Evolutionary conservation across 228 moss, liverwort and hornwort genomes (phyloP).

Genomic region (Sphagnum magellanicum): DNA sequence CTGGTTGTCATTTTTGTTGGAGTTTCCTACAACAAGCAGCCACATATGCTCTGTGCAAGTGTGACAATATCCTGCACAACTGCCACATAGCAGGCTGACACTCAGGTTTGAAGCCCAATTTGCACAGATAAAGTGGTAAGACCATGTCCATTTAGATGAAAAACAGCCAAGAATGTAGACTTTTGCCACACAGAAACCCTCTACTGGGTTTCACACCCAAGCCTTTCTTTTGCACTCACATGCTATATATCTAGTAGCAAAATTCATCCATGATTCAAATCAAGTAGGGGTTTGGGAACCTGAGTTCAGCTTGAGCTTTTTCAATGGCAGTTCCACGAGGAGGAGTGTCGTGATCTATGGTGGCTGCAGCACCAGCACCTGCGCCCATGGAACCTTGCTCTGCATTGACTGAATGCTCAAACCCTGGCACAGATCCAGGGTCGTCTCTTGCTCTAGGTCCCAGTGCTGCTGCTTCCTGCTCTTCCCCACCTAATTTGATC

Average conservation of each 20-base stretch:
- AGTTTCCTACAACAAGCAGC: conserved; percentile 4
- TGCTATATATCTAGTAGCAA: too few relatives aligned
- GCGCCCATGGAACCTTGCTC: conserved; percentile 95
- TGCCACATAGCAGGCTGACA: background rate
- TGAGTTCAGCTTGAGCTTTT: conserved; percentile 78
- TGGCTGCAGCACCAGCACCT: conserved; percentile 94
- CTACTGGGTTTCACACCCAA: background rate
- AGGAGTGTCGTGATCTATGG: conserved; percentile 69
- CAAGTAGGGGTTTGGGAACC: conserved; percentile 41
- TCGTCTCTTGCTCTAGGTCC: conserved; percentile 51
- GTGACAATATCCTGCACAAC: too few relatives aligned
- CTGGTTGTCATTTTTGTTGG: too few relatives aligned
- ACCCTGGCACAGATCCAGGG: conserved; percentile 68
- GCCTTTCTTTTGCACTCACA: too few relatives aligned
- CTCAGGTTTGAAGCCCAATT: background rate
- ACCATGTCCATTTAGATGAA: background rate
- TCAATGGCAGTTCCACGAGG: conserved; percentile 62
- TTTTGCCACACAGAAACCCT: too few relatives aligned
- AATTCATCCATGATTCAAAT: conserved; percentile 10
- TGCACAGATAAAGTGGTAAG: background rate
- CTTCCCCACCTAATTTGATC: too few relatives aligned
- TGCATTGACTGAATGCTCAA: conserved; percentile 59
- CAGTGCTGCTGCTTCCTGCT: conserved; percentile 23
- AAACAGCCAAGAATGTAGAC: background rate
- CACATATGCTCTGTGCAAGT: background rate